phyloP scores from a whole-genome alignment of 1,139 yeast species.

The Candida sp. region DNA sequence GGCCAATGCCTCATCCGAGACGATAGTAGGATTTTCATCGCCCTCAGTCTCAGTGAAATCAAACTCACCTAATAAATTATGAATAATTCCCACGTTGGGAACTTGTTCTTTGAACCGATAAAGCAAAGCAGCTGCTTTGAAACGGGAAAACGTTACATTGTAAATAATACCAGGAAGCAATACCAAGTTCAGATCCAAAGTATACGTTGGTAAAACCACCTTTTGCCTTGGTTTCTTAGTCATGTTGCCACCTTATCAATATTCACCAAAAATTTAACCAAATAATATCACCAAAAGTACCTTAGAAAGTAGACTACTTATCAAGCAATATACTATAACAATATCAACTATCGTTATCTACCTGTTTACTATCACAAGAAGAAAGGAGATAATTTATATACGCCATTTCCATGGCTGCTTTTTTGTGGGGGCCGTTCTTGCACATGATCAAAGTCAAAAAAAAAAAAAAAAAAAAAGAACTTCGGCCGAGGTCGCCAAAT shows the following conservation, averaged over 20 bases:
- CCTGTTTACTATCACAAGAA: background rate
- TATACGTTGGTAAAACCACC: slow-evolving; percentile 34
- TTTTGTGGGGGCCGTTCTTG: background rate
- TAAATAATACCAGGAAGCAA: slow-evolving; percentile 61
- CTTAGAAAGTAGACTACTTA: background rate
- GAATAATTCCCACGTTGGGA: slow-evolving; percentile 26
- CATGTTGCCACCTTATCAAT: background rate
- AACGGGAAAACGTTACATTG: slow-evolving; percentile 48
- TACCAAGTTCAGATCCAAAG: slow-evolving; percentile 44
- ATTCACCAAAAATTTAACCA: background rate
- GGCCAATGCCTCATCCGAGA: slow-evolving; percentile 32
- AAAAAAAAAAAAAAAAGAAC: too few species aligned
- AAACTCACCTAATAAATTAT: slow-evolving; percentile 30
- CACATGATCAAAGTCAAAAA: background rate
- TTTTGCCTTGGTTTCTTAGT: slow-evolving; percentile 6
- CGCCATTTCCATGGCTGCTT: background rate
- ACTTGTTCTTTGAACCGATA: slow-evolving; percentile 32
- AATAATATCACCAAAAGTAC: background rate
- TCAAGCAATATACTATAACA: background rate
- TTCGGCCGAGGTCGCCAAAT: background rate
- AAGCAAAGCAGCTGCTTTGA: slow-evolving; percentile 47
- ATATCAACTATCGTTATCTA: background rate
- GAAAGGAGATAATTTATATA: background rate
- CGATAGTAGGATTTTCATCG: slow-evolving; percentile 16
- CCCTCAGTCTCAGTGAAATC: slow-evolving; percentile 24